phyloP scores from a whole-genome alignment of 345 rosid species.

The Draba incana region DNA sequence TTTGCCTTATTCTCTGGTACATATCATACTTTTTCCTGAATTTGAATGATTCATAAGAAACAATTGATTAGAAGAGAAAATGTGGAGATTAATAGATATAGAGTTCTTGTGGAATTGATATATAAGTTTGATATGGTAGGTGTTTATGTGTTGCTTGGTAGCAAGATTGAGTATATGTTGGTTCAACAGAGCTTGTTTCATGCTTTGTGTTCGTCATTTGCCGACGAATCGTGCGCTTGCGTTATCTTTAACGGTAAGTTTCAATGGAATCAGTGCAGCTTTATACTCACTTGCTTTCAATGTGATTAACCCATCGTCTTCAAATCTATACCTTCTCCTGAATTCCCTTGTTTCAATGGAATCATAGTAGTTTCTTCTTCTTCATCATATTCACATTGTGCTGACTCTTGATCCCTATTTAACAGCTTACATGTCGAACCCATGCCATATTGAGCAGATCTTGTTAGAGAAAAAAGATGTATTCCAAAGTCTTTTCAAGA shows the following conservation, averaged over 20 bases:
- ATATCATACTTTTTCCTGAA: too few relatives aligned
- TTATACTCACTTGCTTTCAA: constrained; percentile 70
- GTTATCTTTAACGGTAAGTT: constrained; percentile 70
- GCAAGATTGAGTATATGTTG: constrained; percentile 89
- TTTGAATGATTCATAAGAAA: too few relatives aligned
- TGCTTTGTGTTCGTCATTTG: constrained; percentile 78
- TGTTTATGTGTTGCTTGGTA: constrained; percentile 67
- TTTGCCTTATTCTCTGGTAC: constrained; percentile 51
- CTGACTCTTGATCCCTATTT: too few relatives aligned
- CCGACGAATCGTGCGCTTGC: constrained; percentile 64
- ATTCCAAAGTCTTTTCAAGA: too few relatives aligned
- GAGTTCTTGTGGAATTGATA: background rate
- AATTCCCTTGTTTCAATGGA: constrained; percentile 47
- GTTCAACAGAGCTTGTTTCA: constrained; percentile 87
- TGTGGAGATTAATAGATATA: too few relatives aligned
- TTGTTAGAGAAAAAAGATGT: too few relatives aligned
- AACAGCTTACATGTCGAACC: too few relatives aligned
- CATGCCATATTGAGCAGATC: too few relatives aligned
- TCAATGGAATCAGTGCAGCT: constrained; percentile 78
- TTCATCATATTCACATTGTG: too few relatives aligned
- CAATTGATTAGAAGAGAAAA: too few relatives aligned
- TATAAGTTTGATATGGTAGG: constrained; percentile 29
- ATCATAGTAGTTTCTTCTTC: too few relatives aligned
- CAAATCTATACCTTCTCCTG: constrained; percentile 60
- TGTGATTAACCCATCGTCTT: constrained; percentile 49